Evolutionary conservation across 2,329 filamentous ascomycete genomes (phyloP).

Genomic region (Monosporascus sp.): DNA sequence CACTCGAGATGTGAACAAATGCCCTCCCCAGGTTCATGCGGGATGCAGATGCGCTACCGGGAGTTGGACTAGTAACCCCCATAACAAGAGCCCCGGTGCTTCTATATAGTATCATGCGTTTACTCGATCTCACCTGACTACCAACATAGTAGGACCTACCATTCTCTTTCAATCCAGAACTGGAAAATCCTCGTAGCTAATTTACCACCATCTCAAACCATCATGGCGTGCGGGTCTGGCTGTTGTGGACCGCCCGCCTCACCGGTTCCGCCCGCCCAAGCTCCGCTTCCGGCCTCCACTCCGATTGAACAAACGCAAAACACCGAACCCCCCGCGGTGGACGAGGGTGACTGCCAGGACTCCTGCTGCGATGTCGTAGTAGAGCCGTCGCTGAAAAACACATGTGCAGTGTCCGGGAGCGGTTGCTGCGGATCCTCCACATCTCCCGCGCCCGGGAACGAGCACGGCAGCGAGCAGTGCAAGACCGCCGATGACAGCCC

Average conservation of each 20-base stretch:
- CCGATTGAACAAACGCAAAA: conserved; percentile 6
- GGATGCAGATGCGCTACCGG: too few species aligned
- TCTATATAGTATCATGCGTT: too few species aligned
- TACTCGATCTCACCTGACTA: too few species aligned
- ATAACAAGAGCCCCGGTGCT: too few species aligned
- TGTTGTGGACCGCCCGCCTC: background rate
- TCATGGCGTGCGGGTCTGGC: conserved; percentile 1
- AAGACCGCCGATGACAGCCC: background rate
- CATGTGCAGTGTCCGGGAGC: background rate
- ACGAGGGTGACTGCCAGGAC: background rate
- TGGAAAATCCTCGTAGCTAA: background rate
- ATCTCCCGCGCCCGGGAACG: background rate
- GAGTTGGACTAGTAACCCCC: too few species aligned
- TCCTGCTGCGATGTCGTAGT: background rate
- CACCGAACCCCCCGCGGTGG: conserved; percentile 1
- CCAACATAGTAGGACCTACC: too few species aligned
- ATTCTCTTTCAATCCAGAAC: too few species aligned
- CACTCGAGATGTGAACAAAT: too few species aligned
- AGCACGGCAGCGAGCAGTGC: background rate
- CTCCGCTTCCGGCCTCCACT: background rate
- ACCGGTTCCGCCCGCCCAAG: background rate
- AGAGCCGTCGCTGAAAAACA: background rate
- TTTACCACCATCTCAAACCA: background rate
- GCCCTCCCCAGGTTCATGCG: too few species aligned
- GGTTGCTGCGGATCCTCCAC: background rate